Conservation (phyloP, 805 yeast species). For the Vanderwaltozyma verrucispora region DNA sequence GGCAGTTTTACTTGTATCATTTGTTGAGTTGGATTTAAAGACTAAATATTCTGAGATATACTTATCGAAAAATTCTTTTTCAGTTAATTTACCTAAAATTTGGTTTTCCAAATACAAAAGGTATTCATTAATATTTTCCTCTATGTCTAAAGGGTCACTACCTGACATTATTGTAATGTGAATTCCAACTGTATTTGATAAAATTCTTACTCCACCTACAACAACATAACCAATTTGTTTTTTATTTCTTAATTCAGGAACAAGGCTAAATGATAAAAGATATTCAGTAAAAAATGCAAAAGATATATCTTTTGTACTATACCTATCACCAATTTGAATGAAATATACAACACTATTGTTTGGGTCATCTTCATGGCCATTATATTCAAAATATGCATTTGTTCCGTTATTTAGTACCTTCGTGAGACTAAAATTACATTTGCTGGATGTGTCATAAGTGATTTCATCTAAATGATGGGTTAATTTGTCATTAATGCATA, state of each 20-base stretch:
- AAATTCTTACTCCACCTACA: slow-evolving; percentile 42
- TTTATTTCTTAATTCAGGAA: slow-evolving; percentile 41
- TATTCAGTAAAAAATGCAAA: slow-evolving; percentile 39
- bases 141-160: slow-evolving; percentile 33
- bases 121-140: slow-evolving; percentile 38
- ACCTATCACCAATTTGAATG: slow-evolving; percentile 46
- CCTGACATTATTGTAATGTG: slow-evolving; percentile 50
- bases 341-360: slow-evolving; percentile 43
- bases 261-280: slow-evolving; percentile 35
- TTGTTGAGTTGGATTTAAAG: slow-evolving; percentile 7
- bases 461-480: slow-evolving; percentile 24
- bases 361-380: slow-evolving; percentile 36
- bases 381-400: slow-evolving; percentile 27
- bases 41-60: slow-evolving; percentile 32
- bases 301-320: slow-evolving; percentile 27
- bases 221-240: slow-evolving; percentile 56
- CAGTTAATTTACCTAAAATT: slow-evolving; percentile 22
- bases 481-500: slow-evolving; percentile 17
- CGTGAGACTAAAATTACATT: slow-evolving; percentile 27
- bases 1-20: slow-evolving; percentile 10
- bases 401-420: slow-evolving; percentile 29
- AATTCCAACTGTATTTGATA: slow-evolving; percentile 46
- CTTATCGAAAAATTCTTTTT: slow-evolving; percentile 27
- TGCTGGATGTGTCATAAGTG: no score
- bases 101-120: slow-evolving; percentile 33